These are phyloP conservation scores for Chrysochromulina parva DNA, from an alignment of 78 protist genomes.

Conservation along the genomic window DNA sequence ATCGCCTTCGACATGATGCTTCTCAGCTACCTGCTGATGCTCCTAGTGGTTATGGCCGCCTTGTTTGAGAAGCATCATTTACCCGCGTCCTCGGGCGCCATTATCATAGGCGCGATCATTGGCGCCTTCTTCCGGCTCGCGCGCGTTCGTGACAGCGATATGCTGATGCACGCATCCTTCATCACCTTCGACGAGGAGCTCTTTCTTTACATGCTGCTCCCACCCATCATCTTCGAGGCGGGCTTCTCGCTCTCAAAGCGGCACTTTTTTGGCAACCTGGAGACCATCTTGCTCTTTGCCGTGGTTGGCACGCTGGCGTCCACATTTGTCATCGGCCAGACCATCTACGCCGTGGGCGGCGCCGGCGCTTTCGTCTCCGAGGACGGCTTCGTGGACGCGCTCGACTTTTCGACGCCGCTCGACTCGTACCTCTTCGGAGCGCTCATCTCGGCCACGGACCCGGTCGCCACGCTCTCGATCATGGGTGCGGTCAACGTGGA, in stretches of 20 bases:
- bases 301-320: constrained; percentile 34
- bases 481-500: constrained; percentile 35
- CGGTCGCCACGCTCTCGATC: constrained; percentile 50
- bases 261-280: neutral
- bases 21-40: no score
- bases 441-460: constrained; percentile 44
- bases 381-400: neutral
- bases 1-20: no score
- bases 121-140: no score
- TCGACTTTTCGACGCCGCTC: neutral
- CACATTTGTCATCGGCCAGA: constrained; percentile 12
- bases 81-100: no score
- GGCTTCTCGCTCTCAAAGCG: constrained; percentile 28
- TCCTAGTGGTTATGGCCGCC: no score
- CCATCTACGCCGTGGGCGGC: neutral
- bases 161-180: no score
- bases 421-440: neutral
- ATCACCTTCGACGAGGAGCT: constrained; percentile 10
- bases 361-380: neutral
- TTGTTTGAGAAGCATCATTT: no score
- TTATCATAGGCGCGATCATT: no score
- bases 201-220: constrained; percentile 49
- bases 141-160: no score
- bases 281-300: constrained; percentile 39
- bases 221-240: constrained; percentile 55